phyloP scores from a whole-genome alignment of 2,329 filamentous ascomycete genomes.

The Dothistroma septosporum region DNA sequence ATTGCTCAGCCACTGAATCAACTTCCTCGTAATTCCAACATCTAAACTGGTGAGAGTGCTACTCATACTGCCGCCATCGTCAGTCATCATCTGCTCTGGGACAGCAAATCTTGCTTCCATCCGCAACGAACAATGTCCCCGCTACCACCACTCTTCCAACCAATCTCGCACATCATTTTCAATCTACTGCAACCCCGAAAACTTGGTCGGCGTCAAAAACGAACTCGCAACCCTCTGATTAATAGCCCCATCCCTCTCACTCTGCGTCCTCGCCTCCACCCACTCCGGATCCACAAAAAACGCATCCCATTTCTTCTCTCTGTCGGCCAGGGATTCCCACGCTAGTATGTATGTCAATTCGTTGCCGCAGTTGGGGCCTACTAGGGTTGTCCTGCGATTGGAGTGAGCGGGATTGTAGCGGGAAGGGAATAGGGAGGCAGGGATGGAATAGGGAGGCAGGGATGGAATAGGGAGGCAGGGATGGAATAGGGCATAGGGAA shows the following conservation, averaged over 20 bases:
- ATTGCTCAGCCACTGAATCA: too few species aligned
- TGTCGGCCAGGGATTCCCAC: not conserved
- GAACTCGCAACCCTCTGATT: not conserved
- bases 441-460: not conserved
- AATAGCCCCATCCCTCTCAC: not conserved
- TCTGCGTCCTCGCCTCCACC: not conserved
- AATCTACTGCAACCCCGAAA: not conserved
- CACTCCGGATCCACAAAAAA: not conserved
- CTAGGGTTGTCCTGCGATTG: not conserved
- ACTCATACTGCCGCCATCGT: too few species aligned
- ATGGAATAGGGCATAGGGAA: not conserved
- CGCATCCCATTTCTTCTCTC: not conserved
- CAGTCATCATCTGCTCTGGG: too few species aligned
- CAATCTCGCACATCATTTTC: too few species aligned
- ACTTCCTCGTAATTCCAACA: too few species aligned
- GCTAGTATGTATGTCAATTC: not conserved
- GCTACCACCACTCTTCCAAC: too few species aligned
- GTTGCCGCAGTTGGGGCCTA: slow-evolving; percentile 1
- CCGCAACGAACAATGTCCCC: too few species aligned
- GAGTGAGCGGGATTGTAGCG: not conserved
- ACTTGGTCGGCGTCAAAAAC: slow-evolving; percentile 1
- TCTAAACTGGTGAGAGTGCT: too few species aligned
- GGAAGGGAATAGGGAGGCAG: not conserved
- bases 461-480: not conserved
- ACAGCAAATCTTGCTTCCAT: too few species aligned